Percentiles rank a stretch among this genome's conserved stretches.
phyloP scores from a whole-genome alignment of 805 yeast genomes.

The Debaryomyces castellii region DNA sequence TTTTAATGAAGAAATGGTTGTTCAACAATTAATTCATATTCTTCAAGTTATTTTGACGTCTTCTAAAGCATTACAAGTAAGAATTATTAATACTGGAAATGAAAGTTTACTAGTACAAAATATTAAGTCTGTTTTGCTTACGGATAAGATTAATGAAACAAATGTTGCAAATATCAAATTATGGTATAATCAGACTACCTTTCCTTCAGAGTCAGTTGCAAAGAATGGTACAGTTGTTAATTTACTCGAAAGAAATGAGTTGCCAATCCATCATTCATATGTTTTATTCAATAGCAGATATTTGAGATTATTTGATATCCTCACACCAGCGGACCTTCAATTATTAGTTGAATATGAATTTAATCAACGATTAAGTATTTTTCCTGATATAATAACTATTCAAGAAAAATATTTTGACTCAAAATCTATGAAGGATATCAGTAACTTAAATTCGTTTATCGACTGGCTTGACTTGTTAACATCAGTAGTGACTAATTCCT shows the following conservation, averaged over 20 bases:
- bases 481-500: slow-evolving; percentile 44
- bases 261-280: slow-evolving; percentile 36
- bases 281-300: slow-evolving; percentile 57
- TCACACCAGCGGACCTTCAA: slow-evolving; percentile 27
- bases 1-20: slow-evolving; percentile 35
- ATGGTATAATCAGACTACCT: not conserved
- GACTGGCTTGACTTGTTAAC: slow-evolving; percentile 51
- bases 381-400: slow-evolving; percentile 26
- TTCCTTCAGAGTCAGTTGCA: not conserved
- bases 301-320: slow-evolving; percentile 30
- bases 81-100: not conserved
- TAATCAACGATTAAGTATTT: slow-evolving; percentile 38
- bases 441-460: slow-evolving; percentile 15
- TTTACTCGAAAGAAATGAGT: slow-evolving; percentile 26
- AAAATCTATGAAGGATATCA: slow-evolving; percentile 17
- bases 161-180: not conserved
- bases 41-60: slow-evolving; percentile 18
- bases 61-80: not conserved
- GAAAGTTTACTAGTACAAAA: not conserved
- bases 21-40: slow-evolving; percentile 45
- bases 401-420: slow-evolving; percentile 24
- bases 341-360: slow-evolving; percentile 48
- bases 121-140: not conserved
- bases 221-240: slow-evolving; percentile 5
- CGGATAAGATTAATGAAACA: not conserved